These are phyloP conservation scores for Boletus fagicola DNA, from an alignment of 768 basidiomycete genomes.

Conservation along the genomic window DNA sequence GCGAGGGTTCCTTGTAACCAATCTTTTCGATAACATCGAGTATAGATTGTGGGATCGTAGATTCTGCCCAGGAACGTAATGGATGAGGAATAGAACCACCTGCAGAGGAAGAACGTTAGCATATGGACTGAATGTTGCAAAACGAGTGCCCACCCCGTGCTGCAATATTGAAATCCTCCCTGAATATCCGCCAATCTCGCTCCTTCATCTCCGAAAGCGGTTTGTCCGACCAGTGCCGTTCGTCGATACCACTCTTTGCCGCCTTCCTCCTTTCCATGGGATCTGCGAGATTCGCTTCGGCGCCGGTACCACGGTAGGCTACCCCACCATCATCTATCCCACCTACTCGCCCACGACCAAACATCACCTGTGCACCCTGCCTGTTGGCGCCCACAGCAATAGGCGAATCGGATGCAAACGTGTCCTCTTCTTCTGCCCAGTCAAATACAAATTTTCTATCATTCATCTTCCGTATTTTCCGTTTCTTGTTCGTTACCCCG, in stretches of 20 bases:
- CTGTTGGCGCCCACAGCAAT: constrained; percentile 65
- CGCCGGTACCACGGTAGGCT: constrained; percentile 30
- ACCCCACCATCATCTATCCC: constrained; percentile 81
- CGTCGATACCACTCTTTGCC: constrained; percentile 79
- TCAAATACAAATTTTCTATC: constrained; percentile 99
- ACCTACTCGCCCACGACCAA: constrained; percentile 78
- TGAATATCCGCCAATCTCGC: constrained; percentile 98
- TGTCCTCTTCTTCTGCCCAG: constrained; percentile 97
- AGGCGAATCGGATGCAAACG: constrained; percentile 76
- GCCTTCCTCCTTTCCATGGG: constrained; percentile 80
- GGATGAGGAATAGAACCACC: constrained; percentile 94
- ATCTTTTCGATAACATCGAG: constrained; percentile 84
- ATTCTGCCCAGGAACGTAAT: constrained; percentile 89
- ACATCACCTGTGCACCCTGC: constrained; percentile 86
- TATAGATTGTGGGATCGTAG: constrained; percentile 73
- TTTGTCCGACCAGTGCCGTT: constrained; percentile 98
- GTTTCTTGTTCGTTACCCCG: constrained; percentile 91
- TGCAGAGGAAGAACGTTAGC: constrained; percentile 29
- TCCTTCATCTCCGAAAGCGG: constrained; percentile 89
- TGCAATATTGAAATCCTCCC: constrained; percentile 97
- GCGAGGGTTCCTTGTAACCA: constrained; percentile 95
- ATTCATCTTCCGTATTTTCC: constrained; percentile 91
- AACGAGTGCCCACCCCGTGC: constrained; percentile 63
- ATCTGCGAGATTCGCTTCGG: constrained; percentile 67
- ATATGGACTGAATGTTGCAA: neutral